A percentile compares a stretch with the other conserved stretches of the same genome.
Evolutionary conservation across 495 filamentous ascomycete genomes (phyloP).

Genomic region (Cercophora newfieldiana): DNA sequence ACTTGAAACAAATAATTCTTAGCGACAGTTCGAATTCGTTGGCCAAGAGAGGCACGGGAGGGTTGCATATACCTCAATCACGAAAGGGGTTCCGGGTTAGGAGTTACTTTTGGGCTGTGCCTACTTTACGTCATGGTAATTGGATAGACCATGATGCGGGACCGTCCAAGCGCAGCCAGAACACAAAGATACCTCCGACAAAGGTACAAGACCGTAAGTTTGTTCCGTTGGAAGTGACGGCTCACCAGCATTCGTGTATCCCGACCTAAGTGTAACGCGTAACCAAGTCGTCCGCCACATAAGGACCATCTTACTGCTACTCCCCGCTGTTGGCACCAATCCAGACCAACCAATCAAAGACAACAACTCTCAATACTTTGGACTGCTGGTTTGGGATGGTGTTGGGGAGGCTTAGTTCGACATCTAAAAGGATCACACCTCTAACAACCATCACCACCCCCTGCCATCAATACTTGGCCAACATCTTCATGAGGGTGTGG

Average conservation of each 20-base stretch:
- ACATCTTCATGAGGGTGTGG: not conserved
- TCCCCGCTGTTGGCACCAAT: not conserved
- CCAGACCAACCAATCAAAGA: not conserved
- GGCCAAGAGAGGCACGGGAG: not conserved
- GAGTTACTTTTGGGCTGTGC: too few relatives aligned
- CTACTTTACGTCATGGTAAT: too few relatives aligned
- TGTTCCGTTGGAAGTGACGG: too few relatives aligned
- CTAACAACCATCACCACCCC: not conserved
- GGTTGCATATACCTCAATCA: not conserved
- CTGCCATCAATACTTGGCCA: not conserved
- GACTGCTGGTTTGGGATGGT: not conserved
- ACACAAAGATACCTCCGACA: too few relatives aligned
- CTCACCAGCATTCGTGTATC: not conserved
- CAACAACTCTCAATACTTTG: not conserved
- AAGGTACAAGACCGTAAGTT: too few relatives aligned
- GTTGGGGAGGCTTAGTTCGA: too few relatives aligned
- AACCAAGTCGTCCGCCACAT: too few relatives aligned
- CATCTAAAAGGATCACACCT: not conserved
- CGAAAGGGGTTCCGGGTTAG: too few relatives aligned
- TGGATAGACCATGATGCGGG: too few relatives aligned
- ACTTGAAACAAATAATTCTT: not conserved
- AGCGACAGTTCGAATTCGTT: not conserved
- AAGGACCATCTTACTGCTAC: too few relatives aligned
- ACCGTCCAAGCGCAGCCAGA: too few relatives aligned
- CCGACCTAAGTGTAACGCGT: too few relatives aligned